These are phyloP conservation scores for Sechiopsis laciniata DNA, from an alignment of 306 rosid genomes.

Conservation along the genomic window DNA sequence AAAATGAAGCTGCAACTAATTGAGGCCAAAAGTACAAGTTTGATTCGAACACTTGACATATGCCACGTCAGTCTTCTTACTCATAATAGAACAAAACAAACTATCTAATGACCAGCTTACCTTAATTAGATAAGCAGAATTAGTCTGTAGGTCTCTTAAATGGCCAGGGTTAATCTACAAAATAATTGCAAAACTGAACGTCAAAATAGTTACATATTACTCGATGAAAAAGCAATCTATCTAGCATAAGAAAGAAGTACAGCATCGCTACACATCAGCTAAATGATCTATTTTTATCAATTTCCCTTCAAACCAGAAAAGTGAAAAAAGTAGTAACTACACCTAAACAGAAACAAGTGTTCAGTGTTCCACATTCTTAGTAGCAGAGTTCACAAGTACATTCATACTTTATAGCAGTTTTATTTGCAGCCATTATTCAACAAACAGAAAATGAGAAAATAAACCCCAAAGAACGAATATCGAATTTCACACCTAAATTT, in stretches of 20 bases:
- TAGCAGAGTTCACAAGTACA: background rate
- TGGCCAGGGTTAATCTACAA: slow-evolving; percentile 53
- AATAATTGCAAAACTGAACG: slow-evolving; percentile 82
- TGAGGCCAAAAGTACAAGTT: slow-evolving; percentile 1
- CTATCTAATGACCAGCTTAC: slow-evolving; percentile 36
- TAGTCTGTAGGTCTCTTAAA: slow-evolving; percentile 48
- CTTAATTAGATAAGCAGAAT: slow-evolving; percentile 71
- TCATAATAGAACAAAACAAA: slow-evolving; percentile 10
- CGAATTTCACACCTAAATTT: background rate
- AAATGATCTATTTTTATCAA: background rate
- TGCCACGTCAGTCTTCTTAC: background rate
- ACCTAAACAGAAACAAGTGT: background rate
- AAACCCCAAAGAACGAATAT: background rate
- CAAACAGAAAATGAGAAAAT: background rate
- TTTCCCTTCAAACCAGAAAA: slow-evolving; percentile 2
- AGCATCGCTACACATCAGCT: background rate
- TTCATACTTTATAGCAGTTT: background rate
- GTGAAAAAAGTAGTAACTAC: background rate
- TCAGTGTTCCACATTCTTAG: background rate
- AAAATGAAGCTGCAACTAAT: slow-evolving; percentile 12
- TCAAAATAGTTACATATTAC: slow-evolving; percentile 63
- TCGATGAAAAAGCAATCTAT: slow-evolving; percentile 28
- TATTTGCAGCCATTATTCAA: background rate
- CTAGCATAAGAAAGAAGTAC: background rate
- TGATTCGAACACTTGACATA: background rate